Percentiles rank a stretch among this genome's conserved stretches.
Evolutionary conservation across 2,329 filamentous ascomycete genomes (phyloP).

Genomic region (Ophiostoma triangulosporum): DNA sequence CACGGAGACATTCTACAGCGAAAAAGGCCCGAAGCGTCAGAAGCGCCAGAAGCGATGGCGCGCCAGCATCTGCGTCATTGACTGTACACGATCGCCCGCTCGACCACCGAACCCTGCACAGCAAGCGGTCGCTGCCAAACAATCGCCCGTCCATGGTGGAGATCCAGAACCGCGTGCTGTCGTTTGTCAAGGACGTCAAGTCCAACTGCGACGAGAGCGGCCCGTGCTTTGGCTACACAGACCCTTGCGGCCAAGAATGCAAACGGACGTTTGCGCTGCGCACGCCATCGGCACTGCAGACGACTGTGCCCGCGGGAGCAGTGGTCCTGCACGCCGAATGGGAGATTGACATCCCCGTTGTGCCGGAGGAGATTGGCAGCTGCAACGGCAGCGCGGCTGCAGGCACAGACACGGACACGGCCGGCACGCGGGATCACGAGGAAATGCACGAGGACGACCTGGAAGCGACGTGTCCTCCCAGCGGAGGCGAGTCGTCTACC

Average conservation of each 20-base stretch:
- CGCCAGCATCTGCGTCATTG: not conserved
- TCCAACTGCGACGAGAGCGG: conserved; percentile 46
- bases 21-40: not conserved
- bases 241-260: conserved; percentile 53
- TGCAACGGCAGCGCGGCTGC: not conserved
- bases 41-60: not conserved
- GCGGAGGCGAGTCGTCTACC: not conserved
- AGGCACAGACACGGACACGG: not conserved
- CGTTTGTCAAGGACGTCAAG: conserved; percentile 53
- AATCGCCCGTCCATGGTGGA: conserved; percentile 38
- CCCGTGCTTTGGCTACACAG: conserved; percentile 50
- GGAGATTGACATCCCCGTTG: not conserved
- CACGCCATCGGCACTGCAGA: not conserved
- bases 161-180: conserved; percentile 44
- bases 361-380: not conserved
- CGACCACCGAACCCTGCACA: conserved; percentile 3
- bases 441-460: conserved; percentile 18
- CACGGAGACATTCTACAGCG: not conserved
- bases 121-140: conserved; percentile 10
- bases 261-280: conserved; percentile 34
- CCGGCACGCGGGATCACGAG: conserved; percentile 15
- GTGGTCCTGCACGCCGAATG: not conserved
- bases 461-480: not conserved
- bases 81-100: not conserved
- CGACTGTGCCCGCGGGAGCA: not conserved